phyloP scores from a whole-genome alignment of 75 land plant genomes.

The Pinus taeda region DNA sequence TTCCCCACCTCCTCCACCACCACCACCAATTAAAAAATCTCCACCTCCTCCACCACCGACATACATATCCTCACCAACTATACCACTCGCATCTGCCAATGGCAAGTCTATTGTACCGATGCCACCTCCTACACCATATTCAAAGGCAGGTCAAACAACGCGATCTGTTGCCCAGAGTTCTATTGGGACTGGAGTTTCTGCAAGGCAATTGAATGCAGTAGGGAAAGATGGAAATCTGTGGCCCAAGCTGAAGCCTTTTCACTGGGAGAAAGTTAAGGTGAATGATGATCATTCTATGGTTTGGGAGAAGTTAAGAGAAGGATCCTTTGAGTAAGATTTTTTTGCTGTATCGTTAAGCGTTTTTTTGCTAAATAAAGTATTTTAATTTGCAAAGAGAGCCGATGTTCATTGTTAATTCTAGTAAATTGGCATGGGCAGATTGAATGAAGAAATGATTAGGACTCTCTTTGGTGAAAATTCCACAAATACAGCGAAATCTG shows the following conservation, averaged over 20 bases:
- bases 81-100: slow-evolving; percentile 12
- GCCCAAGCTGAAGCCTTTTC: slow-evolving; percentile 77
- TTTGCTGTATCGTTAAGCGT: not conserved
- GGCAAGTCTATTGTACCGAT: not conserved
- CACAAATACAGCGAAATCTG: slow-evolving; percentile 24
- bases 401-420: not conserved
- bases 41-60: slow-evolving; percentile 2
- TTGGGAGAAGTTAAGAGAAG: slow-evolving; percentile 86
- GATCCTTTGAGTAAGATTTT: slow-evolving; percentile 83
- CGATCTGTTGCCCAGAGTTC: not conserved
- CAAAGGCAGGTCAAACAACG: slow-evolving; percentile 5
- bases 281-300: slow-evolving; percentile 89
- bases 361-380: not conserved
- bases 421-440: slow-evolving; percentile 39
- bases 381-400: not conserved
- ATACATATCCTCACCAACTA: slow-evolving; percentile 9
- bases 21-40: slow-evolving; percentile 7
- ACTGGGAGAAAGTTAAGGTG: slow-evolving; percentile 89
- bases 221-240: slow-evolving; percentile 31
- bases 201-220: slow-evolving; percentile 1
- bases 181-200: not conserved
- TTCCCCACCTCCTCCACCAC: slow-evolving; percentile 26
- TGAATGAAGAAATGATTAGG: slow-evolving; percentile 81
- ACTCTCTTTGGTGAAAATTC: slow-evolving; percentile 61
- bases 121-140: not conserved